Evolutionary conservation across 306 rosid species (phyloP).

Genomic region (Castanea sativa): DNA sequence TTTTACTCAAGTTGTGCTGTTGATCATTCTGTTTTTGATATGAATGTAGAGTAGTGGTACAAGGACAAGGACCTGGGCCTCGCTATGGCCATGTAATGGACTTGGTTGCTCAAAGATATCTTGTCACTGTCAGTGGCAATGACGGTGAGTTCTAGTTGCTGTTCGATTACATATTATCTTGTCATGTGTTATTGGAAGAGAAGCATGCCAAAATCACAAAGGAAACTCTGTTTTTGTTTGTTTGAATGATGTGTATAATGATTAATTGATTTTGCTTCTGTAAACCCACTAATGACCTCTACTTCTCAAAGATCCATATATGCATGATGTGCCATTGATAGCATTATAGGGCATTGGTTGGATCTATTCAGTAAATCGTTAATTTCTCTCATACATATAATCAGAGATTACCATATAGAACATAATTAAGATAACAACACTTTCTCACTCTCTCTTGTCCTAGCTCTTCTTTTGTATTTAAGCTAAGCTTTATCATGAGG

Average conservation of each 20-base stretch:
- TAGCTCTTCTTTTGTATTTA: not conserved
- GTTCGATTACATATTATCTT: not conserved
- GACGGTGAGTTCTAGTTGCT: slow-evolving; percentile 67
- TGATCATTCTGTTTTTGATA: slow-evolving; percentile 19
- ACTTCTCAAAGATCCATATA: not conserved
- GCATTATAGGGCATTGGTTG: not conserved
- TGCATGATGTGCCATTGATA: not conserved
- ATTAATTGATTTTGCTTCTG: not conserved
- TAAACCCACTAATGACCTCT: not conserved
- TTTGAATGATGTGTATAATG: not conserved
- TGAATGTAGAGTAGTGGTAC: slow-evolving; percentile 81
- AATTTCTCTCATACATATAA: not conserved
- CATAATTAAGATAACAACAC: not conserved
- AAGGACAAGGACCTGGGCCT: slow-evolving; percentile 99
- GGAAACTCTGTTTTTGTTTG: not conserved
- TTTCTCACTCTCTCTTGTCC: not conserved
- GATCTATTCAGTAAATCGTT: not conserved
- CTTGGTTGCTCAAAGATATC: slow-evolving; percentile 98
- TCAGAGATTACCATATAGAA: not conserved
- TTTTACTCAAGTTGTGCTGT: slow-evolving; percentile 5
- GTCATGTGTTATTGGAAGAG: not conserved
- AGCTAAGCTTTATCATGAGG: not conserved
- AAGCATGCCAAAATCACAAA: not conserved
- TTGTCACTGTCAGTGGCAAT: slow-evolving; percentile 91
- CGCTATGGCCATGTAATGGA: slow-evolving; percentile 99